Evolutionary conservation across 495 filamentous ascomycete genomes (phyloP).

Genomic region (Lepidopterella palustris): DNA sequence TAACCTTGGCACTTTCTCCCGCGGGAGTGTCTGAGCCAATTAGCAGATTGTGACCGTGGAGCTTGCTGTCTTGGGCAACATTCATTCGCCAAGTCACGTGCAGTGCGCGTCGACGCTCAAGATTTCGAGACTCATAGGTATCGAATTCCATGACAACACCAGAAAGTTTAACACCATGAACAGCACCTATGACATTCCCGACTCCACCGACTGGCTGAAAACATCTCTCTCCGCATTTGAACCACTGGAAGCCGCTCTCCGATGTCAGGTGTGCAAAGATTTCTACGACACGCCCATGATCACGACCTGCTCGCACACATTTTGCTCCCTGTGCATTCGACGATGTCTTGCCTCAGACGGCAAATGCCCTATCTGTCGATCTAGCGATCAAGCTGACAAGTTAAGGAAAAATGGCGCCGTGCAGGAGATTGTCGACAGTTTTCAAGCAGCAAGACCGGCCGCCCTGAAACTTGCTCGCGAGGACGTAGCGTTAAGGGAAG

Average conservation of each 20-base stretch:
- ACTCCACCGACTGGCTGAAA: constrained; percentile 89
- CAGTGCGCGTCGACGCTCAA: background rate
- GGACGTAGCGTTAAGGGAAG: constrained; percentile 33
- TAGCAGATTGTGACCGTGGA: too few species aligned
- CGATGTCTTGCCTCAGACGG: constrained; percentile 71
- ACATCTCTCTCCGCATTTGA: constrained; percentile 68
- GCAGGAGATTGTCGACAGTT: constrained; percentile 77
- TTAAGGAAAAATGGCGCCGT: constrained; percentile 76
- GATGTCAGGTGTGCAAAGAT: constrained; percentile 97
- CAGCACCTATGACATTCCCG: constrained; percentile 54
- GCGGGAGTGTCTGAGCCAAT: too few species aligned
- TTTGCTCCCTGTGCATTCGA: constrained; percentile 93
- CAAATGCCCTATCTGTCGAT: constrained; percentile 79
- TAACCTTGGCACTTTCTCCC: too few species aligned
- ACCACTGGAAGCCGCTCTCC: constrained; percentile 74
- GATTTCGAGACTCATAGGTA: too few species aligned
- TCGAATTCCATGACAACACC: background rate
- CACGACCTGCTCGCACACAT: constrained; percentile 90
- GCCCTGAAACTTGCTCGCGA: constrained; percentile 56
- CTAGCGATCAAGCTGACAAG: constrained; percentile 70
- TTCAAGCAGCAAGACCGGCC: constrained; percentile 55
- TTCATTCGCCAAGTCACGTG: background rate
- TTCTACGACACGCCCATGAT: constrained; percentile 91
- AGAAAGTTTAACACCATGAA: constrained; percentile 9
- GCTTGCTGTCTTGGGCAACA: background rate